phyloP scores from a whole-genome alignment of 805 yeast species.

The Geotrichum ghanense region DNA sequence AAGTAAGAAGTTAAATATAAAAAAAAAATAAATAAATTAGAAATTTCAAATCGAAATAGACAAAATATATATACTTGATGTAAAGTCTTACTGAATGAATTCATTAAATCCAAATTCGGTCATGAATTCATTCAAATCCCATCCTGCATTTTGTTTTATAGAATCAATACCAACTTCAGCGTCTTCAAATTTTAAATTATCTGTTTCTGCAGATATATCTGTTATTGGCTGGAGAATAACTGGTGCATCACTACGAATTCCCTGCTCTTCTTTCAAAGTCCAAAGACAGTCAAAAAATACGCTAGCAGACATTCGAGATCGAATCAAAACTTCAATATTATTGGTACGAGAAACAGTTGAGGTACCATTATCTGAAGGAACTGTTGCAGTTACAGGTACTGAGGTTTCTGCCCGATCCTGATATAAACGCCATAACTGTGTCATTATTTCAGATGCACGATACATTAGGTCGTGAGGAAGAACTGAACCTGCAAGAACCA shows the following conservation, averaged over 20 bases:
- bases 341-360: not conserved
- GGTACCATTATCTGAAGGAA: not conserved
- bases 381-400: not conserved
- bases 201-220: not conserved
- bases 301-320: slow-evolving; percentile 84
- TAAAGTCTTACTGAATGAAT: too few relatives aligned
- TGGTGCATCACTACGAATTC: slow-evolving; percentile 42
- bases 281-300: slow-evolving; percentile 86
- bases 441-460: slow-evolving; percentile 87
- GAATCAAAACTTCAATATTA: slow-evolving; percentile 15
- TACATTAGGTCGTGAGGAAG: slow-evolving; percentile 87
- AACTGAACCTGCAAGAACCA: slow-evolving; percentile 71
- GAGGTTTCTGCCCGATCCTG: slow-evolving; percentile 27
- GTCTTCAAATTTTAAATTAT: too few relatives aligned
- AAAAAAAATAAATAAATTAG: too few relatives aligned
- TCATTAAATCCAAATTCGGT: slow-evolving; percentile 1
- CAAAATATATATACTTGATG: too few relatives aligned
- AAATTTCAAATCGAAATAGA: too few relatives aligned
- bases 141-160: too few relatives aligned
- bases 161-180: too few relatives aligned
- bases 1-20: too few relatives aligned
- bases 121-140: slow-evolving; percentile 1
- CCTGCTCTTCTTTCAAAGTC: slow-evolving; percentile 75
- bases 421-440: slow-evolving; percentile 85
- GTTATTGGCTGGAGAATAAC: slow-evolving; percentile 15